Conservation (phyloP, 148 eudicot genomes). For the Rhododendron mucronatum region DNA sequence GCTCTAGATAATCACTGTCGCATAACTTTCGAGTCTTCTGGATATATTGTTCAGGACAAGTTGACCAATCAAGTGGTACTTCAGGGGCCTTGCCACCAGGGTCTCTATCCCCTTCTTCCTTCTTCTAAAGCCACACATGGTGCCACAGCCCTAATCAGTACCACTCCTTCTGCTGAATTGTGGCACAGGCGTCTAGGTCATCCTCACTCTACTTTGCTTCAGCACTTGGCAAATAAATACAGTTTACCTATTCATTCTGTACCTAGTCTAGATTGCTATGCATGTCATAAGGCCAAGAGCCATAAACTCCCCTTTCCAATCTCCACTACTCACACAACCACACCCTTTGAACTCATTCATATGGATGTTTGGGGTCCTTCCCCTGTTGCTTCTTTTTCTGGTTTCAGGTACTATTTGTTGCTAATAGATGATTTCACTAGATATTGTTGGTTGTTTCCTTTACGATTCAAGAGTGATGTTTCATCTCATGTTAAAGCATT, state of each 20-base stretch:
- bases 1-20: not conserved
- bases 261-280: not conserved
- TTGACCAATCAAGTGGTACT: not conserved
- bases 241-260: not conserved
- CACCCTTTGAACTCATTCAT: not conserved
- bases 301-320: not conserved
- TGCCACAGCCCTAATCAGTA: not conserved
- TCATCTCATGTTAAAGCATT: not conserved
- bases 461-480: not conserved
- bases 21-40: not conserved
- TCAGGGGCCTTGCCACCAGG: not conserved
- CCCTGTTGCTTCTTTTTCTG: not conserved
- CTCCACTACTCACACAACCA: not conserved
- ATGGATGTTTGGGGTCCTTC: not conserved
- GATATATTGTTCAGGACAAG: not conserved
- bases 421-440: not conserved
- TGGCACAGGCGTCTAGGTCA: not conserved
- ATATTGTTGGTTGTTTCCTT: too few species aligned
- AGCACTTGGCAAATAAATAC: not conserved
- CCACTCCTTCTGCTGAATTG: accelerated
- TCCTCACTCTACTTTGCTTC: not conserved
- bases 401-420: not conserved
- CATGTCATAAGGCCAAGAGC: not conserved
- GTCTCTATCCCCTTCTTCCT: not conserved
- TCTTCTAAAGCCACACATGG: not conserved